Evolutionary conservation across 257 asterid species (phyloP), one percentile per base, ranked within the genome.

Genomic region (Thymus mandschuricus): DNA sequence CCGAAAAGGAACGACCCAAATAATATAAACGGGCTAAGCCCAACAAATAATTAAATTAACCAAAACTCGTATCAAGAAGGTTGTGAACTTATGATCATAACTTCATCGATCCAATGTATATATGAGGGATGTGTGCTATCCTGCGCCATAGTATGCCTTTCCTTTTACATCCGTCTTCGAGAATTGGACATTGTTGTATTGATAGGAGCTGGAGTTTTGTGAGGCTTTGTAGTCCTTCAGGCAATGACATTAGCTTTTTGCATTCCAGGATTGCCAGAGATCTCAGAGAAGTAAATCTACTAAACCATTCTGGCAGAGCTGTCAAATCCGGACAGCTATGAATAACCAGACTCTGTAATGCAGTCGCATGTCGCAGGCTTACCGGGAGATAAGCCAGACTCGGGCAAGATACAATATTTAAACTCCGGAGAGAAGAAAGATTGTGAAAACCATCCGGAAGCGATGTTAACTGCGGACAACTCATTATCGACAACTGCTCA

Each of bases 401-500:
- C 2, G 63, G 63, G 73, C 78, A 74, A 12, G 63, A 58, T 27
- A 58, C 69, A 35, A 60, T 12, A 10, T 45, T 15, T 10, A 71
- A 61, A 49, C 69, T 71, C 69, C 44, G 5, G 3, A 74, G 73
- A 27, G 69, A 44, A 46, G 73, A 46, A 21, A 74, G 78, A 8
- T 59, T 8, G 46, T 58, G 64, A 8, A 59, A 28, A 6, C 45
- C 9, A 29, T 66, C 28, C 27, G 74, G 78, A 31, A 74, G 34
- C 29, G 56, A 66, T 46, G 68, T 59, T 67, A 74, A 29, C 10
- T 35, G 27, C 38, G 73, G 78, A 66, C 69, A 74, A 33, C 9
- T 66, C 69, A 74, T 66, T 28, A 74, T 49, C 56, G 69, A 59
- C 64, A 74, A 33, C 29, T 74, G 69, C 50, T 66, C 54, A 5